phyloP scores from a whole-genome alignment of 108 stramenopile genomes.

The Cyclotella choctawhatcheeana region DNA sequence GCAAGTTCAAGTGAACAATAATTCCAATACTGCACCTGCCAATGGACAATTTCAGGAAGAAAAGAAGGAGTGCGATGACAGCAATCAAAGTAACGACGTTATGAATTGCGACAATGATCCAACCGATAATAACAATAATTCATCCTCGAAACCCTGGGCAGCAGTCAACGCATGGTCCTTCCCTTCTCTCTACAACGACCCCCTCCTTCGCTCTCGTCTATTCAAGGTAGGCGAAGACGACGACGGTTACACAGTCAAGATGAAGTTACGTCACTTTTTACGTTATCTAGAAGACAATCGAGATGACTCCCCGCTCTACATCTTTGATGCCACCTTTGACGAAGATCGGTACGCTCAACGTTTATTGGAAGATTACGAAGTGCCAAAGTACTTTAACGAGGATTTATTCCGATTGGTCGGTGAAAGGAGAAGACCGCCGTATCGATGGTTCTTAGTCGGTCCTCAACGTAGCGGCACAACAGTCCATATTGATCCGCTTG shows the following conservation, averaged over 20 bases:
- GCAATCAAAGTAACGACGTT: not conserved
- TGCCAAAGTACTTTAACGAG: conserved; percentile 92
- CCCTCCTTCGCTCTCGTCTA: conserved; percentile 46
- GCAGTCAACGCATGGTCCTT: conserved; percentile 71
- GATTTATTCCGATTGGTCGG: conserved; percentile 94
- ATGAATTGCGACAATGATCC: not conserved
- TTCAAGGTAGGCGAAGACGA: conserved; percentile 99
- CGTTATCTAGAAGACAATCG: conserved; percentile 75
- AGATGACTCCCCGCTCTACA: conserved; percentile 98
- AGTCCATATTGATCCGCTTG: conserved; percentile 97
- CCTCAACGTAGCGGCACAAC: conserved; percentile 92
- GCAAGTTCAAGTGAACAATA: not conserved
- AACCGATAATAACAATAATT: not conserved
- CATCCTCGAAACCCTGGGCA: conserved; percentile 53
- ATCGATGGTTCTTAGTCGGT: conserved; percentile 96
- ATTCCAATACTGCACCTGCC: not conserved
- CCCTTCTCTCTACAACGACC: conserved; percentile 52
- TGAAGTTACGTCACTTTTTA: conserved; percentile 92
- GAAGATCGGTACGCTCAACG: conserved; percentile 74
- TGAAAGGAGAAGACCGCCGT: conserved; percentile 93
- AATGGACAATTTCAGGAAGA: conserved; percentile 16
- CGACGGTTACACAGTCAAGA: conserved; percentile 90
- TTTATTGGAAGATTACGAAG: conserved; percentile 79
- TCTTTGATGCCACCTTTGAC: conserved; percentile 95
- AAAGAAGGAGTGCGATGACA: conserved; percentile 24